These are phyloP conservation scores for Boletus austroedulis DNA, from an alignment of 1,284 basidiomycete genomes.

Conservation along the genomic window DNA sequence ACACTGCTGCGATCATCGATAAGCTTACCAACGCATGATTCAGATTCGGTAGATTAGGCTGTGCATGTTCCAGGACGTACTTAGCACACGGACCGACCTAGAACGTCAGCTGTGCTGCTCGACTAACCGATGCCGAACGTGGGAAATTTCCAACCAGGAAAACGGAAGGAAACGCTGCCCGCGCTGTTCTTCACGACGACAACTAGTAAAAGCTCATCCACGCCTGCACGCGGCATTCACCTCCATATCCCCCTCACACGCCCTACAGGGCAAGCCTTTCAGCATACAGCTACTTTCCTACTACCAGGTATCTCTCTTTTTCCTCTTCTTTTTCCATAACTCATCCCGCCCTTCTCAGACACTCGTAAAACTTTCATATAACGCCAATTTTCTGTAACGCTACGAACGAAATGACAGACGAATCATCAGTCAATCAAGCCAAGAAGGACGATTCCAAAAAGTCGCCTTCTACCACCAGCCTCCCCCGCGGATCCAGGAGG, in stretches of 20 bases:
- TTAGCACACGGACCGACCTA: not conserved
- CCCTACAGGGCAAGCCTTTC: constrained; percentile 82
- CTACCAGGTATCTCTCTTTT: constrained; percentile 44
- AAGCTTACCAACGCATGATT: constrained; percentile 58
- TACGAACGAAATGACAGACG: constrained; percentile 85
- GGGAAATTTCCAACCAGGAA: constrained; percentile 27
- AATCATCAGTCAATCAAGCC: constrained; percentile 56
- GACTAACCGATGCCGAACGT: constrained; percentile 15
- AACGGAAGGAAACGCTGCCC: constrained; percentile 12
- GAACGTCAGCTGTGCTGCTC: constrained; percentile 9
- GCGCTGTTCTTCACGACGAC: constrained; percentile 41
- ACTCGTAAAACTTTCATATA: constrained; percentile 52
- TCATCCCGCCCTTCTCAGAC: constrained; percentile 24
- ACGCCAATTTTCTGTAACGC: constrained; percentile 47
- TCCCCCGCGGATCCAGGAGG: constrained; percentile 54
- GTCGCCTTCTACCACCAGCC: constrained; percentile 40
- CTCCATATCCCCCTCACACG: constrained; percentile 66
- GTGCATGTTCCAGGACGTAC: constrained; percentile 5
- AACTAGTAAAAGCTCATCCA: constrained; percentile 43
- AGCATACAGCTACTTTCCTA: constrained; percentile 44
- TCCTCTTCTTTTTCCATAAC: not conserved
- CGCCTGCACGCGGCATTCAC: constrained; percentile 60
- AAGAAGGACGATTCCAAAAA: constrained; percentile 69
- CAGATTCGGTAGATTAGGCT: not conserved
- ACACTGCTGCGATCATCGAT: constrained; percentile 82